A percentile compares a stretch with the other conserved stretches of the same genome.
phyloP scores from a whole-genome alignment of 2,329 filamentous ascomycete species.

The Zymoseptoria ardabiliae region DNA sequence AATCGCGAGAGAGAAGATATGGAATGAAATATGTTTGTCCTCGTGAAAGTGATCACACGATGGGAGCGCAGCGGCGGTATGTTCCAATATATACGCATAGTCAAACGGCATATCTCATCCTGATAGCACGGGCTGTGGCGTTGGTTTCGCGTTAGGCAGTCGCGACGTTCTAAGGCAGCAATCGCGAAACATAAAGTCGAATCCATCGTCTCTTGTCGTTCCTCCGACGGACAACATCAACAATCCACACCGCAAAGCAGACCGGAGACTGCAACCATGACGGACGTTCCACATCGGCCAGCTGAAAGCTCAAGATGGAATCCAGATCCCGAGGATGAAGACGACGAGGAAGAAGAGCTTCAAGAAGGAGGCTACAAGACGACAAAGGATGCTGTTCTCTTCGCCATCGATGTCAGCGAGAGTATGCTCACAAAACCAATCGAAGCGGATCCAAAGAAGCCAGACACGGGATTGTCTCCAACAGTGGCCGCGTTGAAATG shows the following conservation, averaged over 20 bases:
- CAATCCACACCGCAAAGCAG: not conserved
- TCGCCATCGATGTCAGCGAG: slow-evolving; percentile 83
- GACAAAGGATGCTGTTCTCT: slow-evolving; percentile 95
- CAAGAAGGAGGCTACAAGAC: slow-evolving; percentile 74
- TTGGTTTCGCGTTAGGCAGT: not conserved
- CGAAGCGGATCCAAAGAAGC: slow-evolving; percentile 61
- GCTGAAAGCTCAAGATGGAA: slow-evolving; percentile 21
- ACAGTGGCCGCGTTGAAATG: slow-evolving; percentile 83
- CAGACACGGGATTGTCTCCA: slow-evolving; percentile 64
- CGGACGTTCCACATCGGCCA: slow-evolving; percentile 8
- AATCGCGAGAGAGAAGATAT: not conserved
- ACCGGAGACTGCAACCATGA: not conserved
- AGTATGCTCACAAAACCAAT: slow-evolving; percentile 73
- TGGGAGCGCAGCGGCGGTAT: too few relatives aligned
- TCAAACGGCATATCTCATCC: not conserved
- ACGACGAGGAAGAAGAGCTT: slow-evolving; percentile 62
- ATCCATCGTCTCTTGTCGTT: not conserved
- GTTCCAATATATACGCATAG: not conserved
- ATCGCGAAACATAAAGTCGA: not conserved
- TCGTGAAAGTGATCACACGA: not conserved
- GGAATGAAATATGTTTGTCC: not conserved
- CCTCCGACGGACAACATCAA: not conserved
- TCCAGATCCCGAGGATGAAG: slow-evolving; percentile 41
- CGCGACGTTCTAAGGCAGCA: not conserved
- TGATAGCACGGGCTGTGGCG: not conserved